Conservation (phyloP, 2,329 filamentous ascomycete genomes). For the Microcyclosporella mali region DNA sequence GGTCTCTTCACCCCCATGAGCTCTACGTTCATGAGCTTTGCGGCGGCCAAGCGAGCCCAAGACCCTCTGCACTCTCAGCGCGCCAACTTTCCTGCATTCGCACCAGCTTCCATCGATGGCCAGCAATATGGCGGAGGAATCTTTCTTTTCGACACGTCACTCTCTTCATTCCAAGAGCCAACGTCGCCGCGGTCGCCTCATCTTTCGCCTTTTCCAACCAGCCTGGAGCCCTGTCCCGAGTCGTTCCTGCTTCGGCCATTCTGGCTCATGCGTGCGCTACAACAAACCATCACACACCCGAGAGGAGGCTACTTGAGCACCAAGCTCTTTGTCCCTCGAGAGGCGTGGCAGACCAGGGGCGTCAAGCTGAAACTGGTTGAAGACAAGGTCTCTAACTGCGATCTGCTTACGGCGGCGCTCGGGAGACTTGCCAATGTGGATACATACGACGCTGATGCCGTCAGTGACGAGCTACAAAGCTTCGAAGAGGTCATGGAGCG, state of each 20-base stretch:
- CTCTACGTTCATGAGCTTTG: slow-evolving; percentile 54
- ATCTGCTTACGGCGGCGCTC: slow-evolving; percentile 81
- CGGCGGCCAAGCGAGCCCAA: slow-evolving; percentile 31
- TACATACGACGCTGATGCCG: slow-evolving; percentile 81
- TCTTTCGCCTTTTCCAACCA: slow-evolving; percentile 58
- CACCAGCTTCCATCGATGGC: slow-evolving; percentile 35
- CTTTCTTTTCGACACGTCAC: slow-evolving; percentile 67
- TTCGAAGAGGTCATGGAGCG: slow-evolving; percentile 82
- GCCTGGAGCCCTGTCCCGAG: slow-evolving; percentile 85
- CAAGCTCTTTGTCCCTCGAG: slow-evolving; percentile 83
- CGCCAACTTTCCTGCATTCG: slow-evolving; percentile 48
- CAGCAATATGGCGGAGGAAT: slow-evolving; percentile 62
- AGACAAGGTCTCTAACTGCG: slow-evolving; percentile 89
- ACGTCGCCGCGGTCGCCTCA: slow-evolving; percentile 27
- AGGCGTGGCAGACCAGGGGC: slow-evolving; percentile 89
- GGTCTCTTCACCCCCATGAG: slow-evolving; percentile 69
- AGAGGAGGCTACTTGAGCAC: slow-evolving; percentile 87
- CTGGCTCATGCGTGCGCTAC: slow-evolving; percentile 93
- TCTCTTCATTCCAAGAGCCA: slow-evolving; percentile 20
- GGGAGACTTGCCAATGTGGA: slow-evolving; percentile 68
- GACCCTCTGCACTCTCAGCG: slow-evolving; percentile 28
- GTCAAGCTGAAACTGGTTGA: slow-evolving; percentile 89
- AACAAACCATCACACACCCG: slow-evolving; percentile 85
- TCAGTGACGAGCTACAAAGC: slow-evolving; percentile 88
- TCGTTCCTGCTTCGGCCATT: slow-evolving; percentile 88